Evolutionary conservation across 1,139 yeast species (phyloP), one percentile per base, ranked within the genome.

Genomic region (Magnusiomyces magnusii): DNA sequence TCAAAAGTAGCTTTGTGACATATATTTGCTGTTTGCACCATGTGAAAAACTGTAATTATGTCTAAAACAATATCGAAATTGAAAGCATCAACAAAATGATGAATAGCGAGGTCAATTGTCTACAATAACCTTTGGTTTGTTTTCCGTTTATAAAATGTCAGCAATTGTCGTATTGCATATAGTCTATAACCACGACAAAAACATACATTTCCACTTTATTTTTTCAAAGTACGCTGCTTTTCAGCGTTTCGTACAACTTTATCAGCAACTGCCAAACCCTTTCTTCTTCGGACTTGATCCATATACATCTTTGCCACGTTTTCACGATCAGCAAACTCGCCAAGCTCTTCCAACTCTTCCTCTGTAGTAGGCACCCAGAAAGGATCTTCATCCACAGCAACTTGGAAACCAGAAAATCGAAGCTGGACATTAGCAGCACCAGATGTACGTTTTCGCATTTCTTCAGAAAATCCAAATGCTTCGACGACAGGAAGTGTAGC

Each of bases 361-460:
- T 89, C 97, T 0, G 99, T 95, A 5, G 93, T 89, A n/a, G 99
- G 99, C 15, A 93, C 96, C 99, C 99, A 95, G 78, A 87, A 95
- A 49, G 99, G 99, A 75, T 95, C 98, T 65, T 87, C 82, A 63
- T 90, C 96, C 57, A 92, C 80, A 9, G 57, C 51, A 63, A 85
- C 76, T 67, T 91, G 95, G 71, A 81, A 95, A 1, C 99, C 99
- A 53, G 87, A 82, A 69, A 93, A 93, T 5, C 92, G 89, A 61
- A 95, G 78, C 72, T 93, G 99, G 0, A 99, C 99, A 68, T 90
- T 87, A 2, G 99, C 99, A 3, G 97, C 96, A 58, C 99, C 99
- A 0, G 97, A 88, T 0, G 99, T 92, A 66, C 83, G 83, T 75
- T 91, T 93, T 62, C 99, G 80, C 55, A 95, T 89, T 65, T 93